phyloP scores from a whole-genome alignment of 768 basidiomycete species.

The Leccinellum luteum region DNA sequence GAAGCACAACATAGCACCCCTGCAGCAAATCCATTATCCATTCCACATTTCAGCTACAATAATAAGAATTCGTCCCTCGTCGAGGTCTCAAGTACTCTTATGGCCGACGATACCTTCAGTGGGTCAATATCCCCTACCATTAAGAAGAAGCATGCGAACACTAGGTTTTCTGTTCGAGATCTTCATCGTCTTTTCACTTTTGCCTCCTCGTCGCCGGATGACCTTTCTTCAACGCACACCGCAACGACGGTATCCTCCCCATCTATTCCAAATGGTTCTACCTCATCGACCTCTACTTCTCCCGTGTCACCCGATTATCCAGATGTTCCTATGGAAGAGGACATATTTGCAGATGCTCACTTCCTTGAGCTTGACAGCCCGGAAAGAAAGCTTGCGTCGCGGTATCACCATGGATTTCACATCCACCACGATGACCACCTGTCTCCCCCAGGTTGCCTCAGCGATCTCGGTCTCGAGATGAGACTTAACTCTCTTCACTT shows the following conservation, averaged over 20 bases:
- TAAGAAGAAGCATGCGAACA: slow-evolving; percentile 19
- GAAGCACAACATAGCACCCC: slow-evolving; percentile 10
- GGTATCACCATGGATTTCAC: slow-evolving; percentile 1
- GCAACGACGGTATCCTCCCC: background rate
- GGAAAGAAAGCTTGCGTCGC: slow-evolving; percentile 15
- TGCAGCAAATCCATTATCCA: slow-evolving; percentile 8
- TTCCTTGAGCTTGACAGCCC: slow-evolving; percentile 19
- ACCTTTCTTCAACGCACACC: slow-evolving; percentile 2
- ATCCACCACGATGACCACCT: background rate
- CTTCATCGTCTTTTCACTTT: slow-evolving; percentile 35
- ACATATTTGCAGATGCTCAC: slow-evolving; percentile 10
- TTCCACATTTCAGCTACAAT: slow-evolving; percentile 12
- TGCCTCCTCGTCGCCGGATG: slow-evolving; percentile 21
- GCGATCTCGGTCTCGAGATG: slow-evolving; percentile 59
- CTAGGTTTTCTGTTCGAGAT: slow-evolving; percentile 37
- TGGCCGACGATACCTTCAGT: slow-evolving; percentile 8
- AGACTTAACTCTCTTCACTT: slow-evolving; percentile 71
- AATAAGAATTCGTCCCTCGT: slow-evolving; percentile 27
- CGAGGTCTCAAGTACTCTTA: slow-evolving; percentile 10
- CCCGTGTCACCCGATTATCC: slow-evolving; percentile 10
- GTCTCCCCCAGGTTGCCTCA: slow-evolving; percentile 15
- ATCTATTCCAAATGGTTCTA: background rate
- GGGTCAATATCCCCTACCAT: slow-evolving; percentile 35
- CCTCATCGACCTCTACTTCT: slow-evolving; percentile 13
- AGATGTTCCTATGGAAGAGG: slow-evolving; percentile 22